Conservation (phyloP, 768 basidiomycete species). For the Gloeopeniophorella convolvens region DNA sequence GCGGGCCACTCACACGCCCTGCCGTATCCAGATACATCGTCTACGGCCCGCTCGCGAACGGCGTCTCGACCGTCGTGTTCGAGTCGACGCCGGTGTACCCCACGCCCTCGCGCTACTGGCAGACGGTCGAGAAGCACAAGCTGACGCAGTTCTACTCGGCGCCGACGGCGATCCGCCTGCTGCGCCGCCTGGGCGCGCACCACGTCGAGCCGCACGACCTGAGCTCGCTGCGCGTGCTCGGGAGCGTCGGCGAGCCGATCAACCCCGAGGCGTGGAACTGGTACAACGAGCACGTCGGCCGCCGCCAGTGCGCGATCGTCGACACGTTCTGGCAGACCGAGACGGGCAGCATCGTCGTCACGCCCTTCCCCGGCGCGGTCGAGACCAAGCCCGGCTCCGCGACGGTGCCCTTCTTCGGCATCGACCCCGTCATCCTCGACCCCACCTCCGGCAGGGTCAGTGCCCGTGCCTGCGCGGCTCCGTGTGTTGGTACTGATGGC, state of each 20-base stretch:
- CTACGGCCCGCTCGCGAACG: conserved; percentile 88
- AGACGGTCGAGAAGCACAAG: conserved; percentile 87
- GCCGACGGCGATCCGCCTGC: conserved; percentile 89
- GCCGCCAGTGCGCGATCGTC: conserved; percentile 82
- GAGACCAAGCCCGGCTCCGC: conserved; percentile 95
- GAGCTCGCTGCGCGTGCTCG: conserved; percentile 75
- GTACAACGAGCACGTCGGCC: conserved; percentile 95
- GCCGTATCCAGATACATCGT: conserved; percentile 75
- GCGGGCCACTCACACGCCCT: not conserved
- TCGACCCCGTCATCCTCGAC: conserved; percentile 84
- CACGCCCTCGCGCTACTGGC: conserved; percentile 94
- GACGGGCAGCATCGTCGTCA: conserved; percentile 92
- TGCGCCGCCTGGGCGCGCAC: conserved; percentile 78
- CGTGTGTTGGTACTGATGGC: not conserved
- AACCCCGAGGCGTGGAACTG: conserved; percentile 99
- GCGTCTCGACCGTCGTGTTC: conserved; percentile 83
- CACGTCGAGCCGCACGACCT: conserved; percentile 84
- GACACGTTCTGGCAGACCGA: conserved; percentile 99
- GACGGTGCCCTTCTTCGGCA: conserved; percentile 97
- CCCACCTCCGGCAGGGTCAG: conserved; percentile 63
- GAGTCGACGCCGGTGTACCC: conserved; percentile 98
- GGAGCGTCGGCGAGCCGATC: conserved; percentile 96
- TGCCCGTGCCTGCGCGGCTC: not conserved
- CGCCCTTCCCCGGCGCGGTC: conserved; percentile 93
- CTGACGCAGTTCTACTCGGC: conserved; percentile 95